These are phyloP conservation scores for Colletotrichum spinosum DNA, from an alignment of 2,329 filamentous ascomycete genomes.

Conservation along the genomic window DNA sequence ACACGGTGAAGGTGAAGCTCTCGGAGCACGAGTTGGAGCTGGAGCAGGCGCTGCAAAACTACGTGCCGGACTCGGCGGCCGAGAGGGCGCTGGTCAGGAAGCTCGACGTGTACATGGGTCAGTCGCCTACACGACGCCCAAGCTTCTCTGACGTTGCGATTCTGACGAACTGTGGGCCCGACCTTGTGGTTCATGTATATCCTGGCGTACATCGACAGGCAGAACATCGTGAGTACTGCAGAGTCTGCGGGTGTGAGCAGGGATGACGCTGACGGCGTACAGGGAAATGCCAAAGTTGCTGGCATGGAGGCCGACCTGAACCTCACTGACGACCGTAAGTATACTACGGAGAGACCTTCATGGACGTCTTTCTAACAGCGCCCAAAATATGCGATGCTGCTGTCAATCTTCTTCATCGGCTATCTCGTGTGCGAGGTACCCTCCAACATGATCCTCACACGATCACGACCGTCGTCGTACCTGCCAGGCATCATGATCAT, in stretches of 20 bases:
- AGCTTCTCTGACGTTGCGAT: background rate
- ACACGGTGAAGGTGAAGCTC: constrained; percentile 9
- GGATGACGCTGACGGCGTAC: constrained; percentile 44
- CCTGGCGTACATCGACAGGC: constrained; percentile 44
- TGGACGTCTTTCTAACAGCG: background rate
- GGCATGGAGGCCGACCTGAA: constrained; percentile 59
- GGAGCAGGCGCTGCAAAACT: constrained; percentile 17
- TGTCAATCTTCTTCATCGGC: constrained; percentile 65
- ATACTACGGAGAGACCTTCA: background rate
- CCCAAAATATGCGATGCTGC: constrained; percentile 57
- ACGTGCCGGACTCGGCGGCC: constrained; percentile 22
- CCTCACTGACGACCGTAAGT: constrained; percentile 50
- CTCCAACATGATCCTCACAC: constrained; percentile 62
- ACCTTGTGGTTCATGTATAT: constrained; percentile 47
- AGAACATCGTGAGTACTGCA: constrained; percentile 33
- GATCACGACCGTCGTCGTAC: constrained; percentile 60
- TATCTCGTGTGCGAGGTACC: constrained; percentile 66
- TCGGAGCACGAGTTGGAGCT: constrained; percentile 21
- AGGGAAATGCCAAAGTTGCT: constrained; percentile 62
- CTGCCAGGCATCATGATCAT: constrained; percentile 62
- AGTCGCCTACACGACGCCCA: background rate
- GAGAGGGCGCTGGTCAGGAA: constrained; percentile 43
- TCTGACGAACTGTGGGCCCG: constrained; percentile 36
- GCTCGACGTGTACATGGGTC: constrained; percentile 44
- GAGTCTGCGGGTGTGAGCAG: background rate